Conservation (phyloP, 2,329 filamentous ascomycete species). For the Fusarium sp. region DNA sequence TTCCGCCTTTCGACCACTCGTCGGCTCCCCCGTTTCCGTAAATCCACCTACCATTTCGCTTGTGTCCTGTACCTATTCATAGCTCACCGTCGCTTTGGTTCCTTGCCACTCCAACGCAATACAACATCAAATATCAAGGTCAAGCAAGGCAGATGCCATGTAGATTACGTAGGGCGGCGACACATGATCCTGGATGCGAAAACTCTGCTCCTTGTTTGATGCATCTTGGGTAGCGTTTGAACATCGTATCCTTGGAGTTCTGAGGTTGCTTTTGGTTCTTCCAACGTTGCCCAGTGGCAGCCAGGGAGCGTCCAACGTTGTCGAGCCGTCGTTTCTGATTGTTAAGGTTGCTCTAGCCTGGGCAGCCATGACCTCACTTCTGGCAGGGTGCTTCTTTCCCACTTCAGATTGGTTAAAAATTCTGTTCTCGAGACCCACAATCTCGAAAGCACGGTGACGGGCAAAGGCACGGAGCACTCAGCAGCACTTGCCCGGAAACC, state of each 20-base stretch:
- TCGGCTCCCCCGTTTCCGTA: slow-evolving; percentile 16
- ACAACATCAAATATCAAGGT: slow-evolving; percentile 27
- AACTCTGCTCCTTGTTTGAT: not conserved
- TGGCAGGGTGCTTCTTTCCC: not conserved
- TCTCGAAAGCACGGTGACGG: slow-evolving; percentile 16
- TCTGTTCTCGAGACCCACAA: not conserved
- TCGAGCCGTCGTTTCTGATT: slow-evolving; percentile 32
- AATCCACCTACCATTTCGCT: slow-evolving; percentile 18
- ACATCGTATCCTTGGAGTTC: not conserved
- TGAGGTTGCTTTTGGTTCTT: not conserved
- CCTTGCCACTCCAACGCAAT: slow-evolving; percentile 30
- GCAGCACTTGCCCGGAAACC: not conserved
- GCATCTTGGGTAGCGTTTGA: not conserved
- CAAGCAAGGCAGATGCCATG: slow-evolving; percentile 15
- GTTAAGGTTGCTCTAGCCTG: slow-evolving; percentile 7
- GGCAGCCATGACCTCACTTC: slow-evolving; percentile 11
- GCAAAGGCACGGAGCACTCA: slow-evolving; percentile 23
- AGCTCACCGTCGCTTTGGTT: slow-evolving; percentile 16
- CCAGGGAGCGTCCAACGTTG: slow-evolving; percentile 19
- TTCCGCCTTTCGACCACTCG: slow-evolving; percentile 12
- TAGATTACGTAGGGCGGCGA: slow-evolving; percentile 8
- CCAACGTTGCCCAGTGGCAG: slow-evolving; percentile 6
- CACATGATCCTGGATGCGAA: not conserved
- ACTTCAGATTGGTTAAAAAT: slow-evolving; percentile 17
- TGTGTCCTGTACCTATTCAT: slow-evolving; percentile 35